Base-by-base conservation (phyloP, 2,329 filamentous ascomycete genomes). In the Metarhizium rileyi region DNA sequence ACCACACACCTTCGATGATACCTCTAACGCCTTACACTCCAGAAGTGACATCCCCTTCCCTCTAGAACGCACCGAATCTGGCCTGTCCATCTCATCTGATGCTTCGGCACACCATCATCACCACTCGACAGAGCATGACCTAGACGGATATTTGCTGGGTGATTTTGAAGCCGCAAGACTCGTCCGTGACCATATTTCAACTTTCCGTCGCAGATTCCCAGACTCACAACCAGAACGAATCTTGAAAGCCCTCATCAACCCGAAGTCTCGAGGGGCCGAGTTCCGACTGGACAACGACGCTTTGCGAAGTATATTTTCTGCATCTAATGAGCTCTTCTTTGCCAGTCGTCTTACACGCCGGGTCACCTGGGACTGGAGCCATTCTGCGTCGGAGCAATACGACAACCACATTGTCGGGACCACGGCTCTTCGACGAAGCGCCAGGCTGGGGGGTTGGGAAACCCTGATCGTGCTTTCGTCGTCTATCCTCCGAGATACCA, bases 271-370 rank as follows among this genome's bases (percentile, higher is more conserved):
- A 5, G 64, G 68, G 5, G 68, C 69, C 20, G 70, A 74, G 36
- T 77, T 80, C 46, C 66, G 69, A 1, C 71, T 83, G 28, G 79
- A 83, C 63, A 73, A 81, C 56, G 67, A 72, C 14, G 77, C 77
- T 4, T 69, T 84, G 2, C 69, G 72, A 44, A 74, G 72, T 59
- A 80, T 84, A 54, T 78, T 84, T 59, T 75, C 72, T 10, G 74
- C 80, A 8, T 75, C 76, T 41, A 82, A 84, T 63, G 75, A 78
- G 48, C 70, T 84, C 41, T 84, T 84, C 66, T 84, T 84, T 63
- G 67, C 69, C 48, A 75, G 77, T 25, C 70, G 69, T 6, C 69
- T 84, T 12, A 68, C 70, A 27, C 71, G 74, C n/a, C 73, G 80
- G 25, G 80, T 84, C 5, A 67, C 69, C 25, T 83, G 80, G 78